These are phyloP conservation scores for Saccharomyces hybrid DNA, from an alignment of 1,139 yeast species.

Conservation along the genomic window DNA sequence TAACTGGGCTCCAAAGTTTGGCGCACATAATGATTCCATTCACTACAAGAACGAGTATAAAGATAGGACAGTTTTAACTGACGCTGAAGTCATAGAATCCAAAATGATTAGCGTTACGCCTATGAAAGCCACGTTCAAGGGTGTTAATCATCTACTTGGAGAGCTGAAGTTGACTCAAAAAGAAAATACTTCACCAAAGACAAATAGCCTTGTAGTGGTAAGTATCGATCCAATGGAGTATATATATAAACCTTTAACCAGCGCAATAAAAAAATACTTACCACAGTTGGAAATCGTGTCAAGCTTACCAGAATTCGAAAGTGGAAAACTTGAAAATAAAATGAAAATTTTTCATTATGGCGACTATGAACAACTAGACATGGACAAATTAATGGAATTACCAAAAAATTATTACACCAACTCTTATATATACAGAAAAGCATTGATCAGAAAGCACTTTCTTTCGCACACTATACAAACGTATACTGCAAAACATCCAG, in stretches of 20 bases:
- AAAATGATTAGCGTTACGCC: slow-evolving; percentile 70
- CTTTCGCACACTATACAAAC: slow-evolving; percentile 71
- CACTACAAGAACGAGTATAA: slow-evolving; percentile 18
- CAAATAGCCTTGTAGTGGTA: slow-evolving; percentile 10
- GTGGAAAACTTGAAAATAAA: slow-evolving; percentile 1
- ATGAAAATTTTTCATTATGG: slow-evolving; percentile 61
- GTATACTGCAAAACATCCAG: slow-evolving; percentile 67
- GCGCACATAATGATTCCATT: slow-evolving; percentile 55
- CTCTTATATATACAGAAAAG: slow-evolving; percentile 80
- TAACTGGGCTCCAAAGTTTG: slow-evolving; percentile 80
- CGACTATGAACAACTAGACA: slow-evolving; percentile 82
- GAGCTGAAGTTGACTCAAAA: slow-evolving; percentile 37
- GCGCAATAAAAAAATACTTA: slow-evolving; percentile 36
- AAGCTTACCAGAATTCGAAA: slow-evolving; percentile 6
- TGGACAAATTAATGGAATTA: slow-evolving; percentile 41
- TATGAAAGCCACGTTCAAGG: slow-evolving; percentile 62
- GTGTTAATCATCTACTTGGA: slow-evolving; percentile 48
- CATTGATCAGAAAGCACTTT: slow-evolving; percentile 82
- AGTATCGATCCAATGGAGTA: slow-evolving; percentile 40
- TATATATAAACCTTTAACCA: slow-evolving; percentile 47
- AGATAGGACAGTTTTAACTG: slow-evolving; percentile 10
- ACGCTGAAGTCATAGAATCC: slow-evolving; percentile 41
- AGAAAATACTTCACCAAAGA: slow-evolving; percentile 2
- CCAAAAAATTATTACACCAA: slow-evolving; percentile 54
- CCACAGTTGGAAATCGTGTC: slow-evolving; percentile 22